Conservation (phyloP, 805 yeast genomes). For the Barnettozyma sucrosica region DNA sequence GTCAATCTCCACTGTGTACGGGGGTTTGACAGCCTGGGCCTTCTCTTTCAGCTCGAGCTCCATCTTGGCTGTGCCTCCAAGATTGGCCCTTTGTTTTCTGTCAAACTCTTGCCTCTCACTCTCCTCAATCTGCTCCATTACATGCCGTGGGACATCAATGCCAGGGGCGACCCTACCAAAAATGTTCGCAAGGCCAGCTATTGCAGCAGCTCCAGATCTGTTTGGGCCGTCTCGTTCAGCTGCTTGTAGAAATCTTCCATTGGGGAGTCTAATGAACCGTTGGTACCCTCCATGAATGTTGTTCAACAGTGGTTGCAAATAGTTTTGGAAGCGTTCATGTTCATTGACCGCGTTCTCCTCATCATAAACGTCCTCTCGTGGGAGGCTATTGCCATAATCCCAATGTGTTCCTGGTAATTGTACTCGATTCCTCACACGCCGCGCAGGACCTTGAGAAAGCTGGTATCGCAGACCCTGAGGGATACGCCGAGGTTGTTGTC, state of each 20-base stretch:
- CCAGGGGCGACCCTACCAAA: background rate
- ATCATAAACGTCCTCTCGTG: background rate
- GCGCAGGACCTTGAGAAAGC: background rate
- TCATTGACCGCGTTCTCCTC: background rate
- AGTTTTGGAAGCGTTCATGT: conserved; percentile 1
- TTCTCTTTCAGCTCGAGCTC: conserved; percentile 1
- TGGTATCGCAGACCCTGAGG: background rate
- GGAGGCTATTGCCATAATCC: conserved; percentile 1
- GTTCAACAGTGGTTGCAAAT: background rate
- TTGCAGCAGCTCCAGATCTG: background rate
- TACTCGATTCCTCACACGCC: background rate
- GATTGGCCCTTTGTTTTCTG: conserved; percentile 9
- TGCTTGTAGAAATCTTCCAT: background rate
- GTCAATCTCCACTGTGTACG: conserved; percentile 26
- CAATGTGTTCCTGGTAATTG: background rate
- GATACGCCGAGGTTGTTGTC: background rate
- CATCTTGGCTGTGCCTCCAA: conserved; percentile 2
- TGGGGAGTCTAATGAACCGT: background rate
- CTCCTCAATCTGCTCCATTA: conserved; percentile 15
- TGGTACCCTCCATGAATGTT: background rate
- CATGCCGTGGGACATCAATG: conserved; percentile 11
- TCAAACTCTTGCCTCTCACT: conserved; percentile 18
- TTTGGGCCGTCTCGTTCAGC: background rate
- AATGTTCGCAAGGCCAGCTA: background rate
- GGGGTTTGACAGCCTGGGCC: conserved; percentile 5